Evolutionary conservation across 495 filamentous ascomycete genomes (phyloP), one percentile per base, ranked within the genome.

Genomic region (Penicillium waksmanii): DNA sequence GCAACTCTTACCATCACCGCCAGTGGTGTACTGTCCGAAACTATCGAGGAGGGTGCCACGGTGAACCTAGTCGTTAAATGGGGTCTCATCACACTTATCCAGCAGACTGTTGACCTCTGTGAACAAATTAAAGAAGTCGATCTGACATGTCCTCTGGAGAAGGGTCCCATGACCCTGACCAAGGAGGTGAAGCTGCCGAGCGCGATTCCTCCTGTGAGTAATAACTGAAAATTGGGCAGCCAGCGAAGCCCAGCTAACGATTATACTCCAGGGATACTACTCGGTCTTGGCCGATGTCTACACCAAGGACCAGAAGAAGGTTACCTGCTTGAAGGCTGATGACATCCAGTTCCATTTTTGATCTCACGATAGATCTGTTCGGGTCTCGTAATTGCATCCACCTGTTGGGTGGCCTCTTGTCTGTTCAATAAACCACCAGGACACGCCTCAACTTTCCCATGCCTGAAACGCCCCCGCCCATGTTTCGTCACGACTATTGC

Each of bases 41-140:
- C 73, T 12, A 81, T 99, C 57, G 81, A 83, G n/a, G 69, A 90
- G 38, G 93, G 91, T 52, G 89, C 96, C 42, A 87, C 86, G 57
- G 87, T 97, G 35, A 79, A 87, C 31, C 71, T 99, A 33, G 81
- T 87, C 56, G 93, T 98, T 77, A 97, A 96, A 74, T 99, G 94
- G 72, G 95, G 74, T 25, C 77, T 96, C 65, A 97, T 99, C 70
- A 90, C 87, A 49, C 80, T 99, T 56, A 84, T 99, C 73, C 89
- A 84, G 65, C 88, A 89, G 55, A 78, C 74, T 56, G 85, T 87
- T 65, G 87, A 96, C 70, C 83, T 98, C 12, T 99, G 95, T 77
- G 89, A 97, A 19, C 84, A 96, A 73, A 85, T 96, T 57, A 74
- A 82, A 65, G 92, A 96, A 53, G 90, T 97, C 12, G 93, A 97